Evolutionary conservation across 441 rosid genomes (phyloP), one percentile per base, ranked within the genome.

Genomic region (Melastoma candidum): DNA sequence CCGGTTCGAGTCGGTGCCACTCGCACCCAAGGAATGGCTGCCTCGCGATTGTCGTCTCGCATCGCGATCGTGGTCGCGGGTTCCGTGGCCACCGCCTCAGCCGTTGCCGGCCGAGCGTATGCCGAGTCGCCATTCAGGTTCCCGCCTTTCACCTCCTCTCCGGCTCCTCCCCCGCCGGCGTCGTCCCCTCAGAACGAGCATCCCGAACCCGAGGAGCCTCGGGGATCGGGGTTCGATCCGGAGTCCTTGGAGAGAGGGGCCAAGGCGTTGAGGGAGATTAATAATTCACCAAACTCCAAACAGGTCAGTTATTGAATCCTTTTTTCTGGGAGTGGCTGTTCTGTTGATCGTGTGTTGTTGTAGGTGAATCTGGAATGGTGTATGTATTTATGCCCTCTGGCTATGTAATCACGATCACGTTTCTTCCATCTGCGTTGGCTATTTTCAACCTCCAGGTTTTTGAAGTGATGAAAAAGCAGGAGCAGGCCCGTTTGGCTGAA

Each of bases 231-330:
- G 12, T 88, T 93, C 54, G 97, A 89, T 65, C 96, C 95, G 3
- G 97, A 89, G 78, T 83, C 95, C 0, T 72, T 93, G 57, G 96
- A 93, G 71, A 73, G 97, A 77, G 97, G 85, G 11, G 96, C 93
- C 3, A 86, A 84, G 73, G 97, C 94, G 41, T 36, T 36, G 41
- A 36, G 41, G 41, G 41, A 36, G 41, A 36, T 36, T 9, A 36
- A 36, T 36, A 36, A 4, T 9, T 36, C 41, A 9, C 41, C 41
- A 4, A 4, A 36, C 41, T 36, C 41, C 41, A 36, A 36, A 36
- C 41, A 36, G 41, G 41, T 36, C 1, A 36, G 41, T 4, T 36
- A 17, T 17, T 17, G 41, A 36, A 6, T 36, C 8, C 41, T 9
- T 36, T 36, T 36, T 36, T 36, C 22, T 17, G 22, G 22, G 8